A percentile compares a stretch with the other conserved stretches of the same genome.
Conservation (phyloP, 768 basidiomycete species). For the Termitomyces sp. region DNA sequence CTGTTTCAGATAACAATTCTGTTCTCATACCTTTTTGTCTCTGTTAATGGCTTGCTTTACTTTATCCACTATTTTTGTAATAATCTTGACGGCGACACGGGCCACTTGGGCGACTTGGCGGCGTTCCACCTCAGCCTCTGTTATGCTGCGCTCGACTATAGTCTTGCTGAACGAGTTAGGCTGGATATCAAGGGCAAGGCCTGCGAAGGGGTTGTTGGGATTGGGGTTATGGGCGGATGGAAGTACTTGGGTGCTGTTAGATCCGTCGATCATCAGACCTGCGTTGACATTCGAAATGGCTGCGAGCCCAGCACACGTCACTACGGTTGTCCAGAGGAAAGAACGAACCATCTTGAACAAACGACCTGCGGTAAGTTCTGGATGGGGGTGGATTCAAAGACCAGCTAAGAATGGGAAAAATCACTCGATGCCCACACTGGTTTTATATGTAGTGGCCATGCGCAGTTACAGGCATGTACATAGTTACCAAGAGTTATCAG, state of each 20-base stretch:
- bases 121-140: constrained; percentile 8
- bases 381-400: constrained; percentile 8
- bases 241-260: constrained; percentile 8
- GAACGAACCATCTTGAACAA: constrained; percentile 11
- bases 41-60: constrained; percentile 9
- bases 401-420: constrained; percentile 12
- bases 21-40: constrained; percentile 12
- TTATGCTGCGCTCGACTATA: neutral
- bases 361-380: constrained; percentile 13
- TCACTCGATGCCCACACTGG: neutral
- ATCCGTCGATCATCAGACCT: neutral
- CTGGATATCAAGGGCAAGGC: constrained; percentile 6
- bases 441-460: neutral
- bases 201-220: constrained; percentile 12
- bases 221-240: neutral
- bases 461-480: neutral
- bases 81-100: constrained; percentile 7
- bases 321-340: neutral
- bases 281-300: constrained; percentile 4
- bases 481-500: too few species aligned
- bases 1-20: neutral
- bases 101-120: constrained; percentile 8
- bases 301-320: constrained; percentile 7
- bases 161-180: constrained; percentile 3
- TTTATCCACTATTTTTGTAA: constrained; percentile 2